phyloP scores from a whole-genome alignment of 495 filamentous ascomycete species.

The Neurospora sp. region DNA sequence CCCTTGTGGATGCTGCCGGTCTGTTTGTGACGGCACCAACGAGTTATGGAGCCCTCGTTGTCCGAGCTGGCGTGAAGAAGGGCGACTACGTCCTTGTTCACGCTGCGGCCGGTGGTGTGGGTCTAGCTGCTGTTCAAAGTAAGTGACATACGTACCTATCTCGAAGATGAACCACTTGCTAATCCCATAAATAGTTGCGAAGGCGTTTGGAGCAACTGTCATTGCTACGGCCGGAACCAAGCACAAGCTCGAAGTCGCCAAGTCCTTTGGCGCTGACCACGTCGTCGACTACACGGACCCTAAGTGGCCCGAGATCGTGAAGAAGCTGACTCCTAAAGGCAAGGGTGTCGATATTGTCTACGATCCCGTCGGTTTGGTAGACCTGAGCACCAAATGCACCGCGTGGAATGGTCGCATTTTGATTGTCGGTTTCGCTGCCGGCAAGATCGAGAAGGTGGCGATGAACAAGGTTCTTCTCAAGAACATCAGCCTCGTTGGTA shows the following conservation, averaged over 20 bases:
- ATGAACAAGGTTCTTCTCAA: constrained; percentile 88
- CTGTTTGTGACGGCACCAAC: constrained; percentile 89
- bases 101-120: constrained; percentile 87
- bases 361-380: constrained; percentile 83
- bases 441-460: constrained; percentile 81
- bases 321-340: constrained; percentile 59
- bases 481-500: constrained; percentile 81
- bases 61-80: constrained; percentile 60
- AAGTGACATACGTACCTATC: background rate
- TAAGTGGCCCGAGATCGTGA: constrained; percentile 70
- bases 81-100: constrained; percentile 88
- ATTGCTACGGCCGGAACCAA: constrained; percentile 76
- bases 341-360: constrained; percentile 82
- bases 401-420: constrained; percentile 85
- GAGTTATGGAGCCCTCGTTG: constrained; percentile 75
- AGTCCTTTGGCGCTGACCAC: constrained; percentile 73
- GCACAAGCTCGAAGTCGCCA: constrained; percentile 70
- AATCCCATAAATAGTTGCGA: constrained; percentile 47
- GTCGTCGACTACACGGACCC: constrained; percentile 61
- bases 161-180: background rate
- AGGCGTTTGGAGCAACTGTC: constrained; percentile 80
- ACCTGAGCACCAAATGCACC: constrained; percentile 72
- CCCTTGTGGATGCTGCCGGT: constrained; percentile 74
- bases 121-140: constrained; percentile 79
- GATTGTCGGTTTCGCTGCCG: constrained; percentile 85